Evolutionary conservation across 1,139 yeast species (phyloP), one percentile per base, ranked within the genome.

Genomic region (Arxiozyma bovina): DNA sequence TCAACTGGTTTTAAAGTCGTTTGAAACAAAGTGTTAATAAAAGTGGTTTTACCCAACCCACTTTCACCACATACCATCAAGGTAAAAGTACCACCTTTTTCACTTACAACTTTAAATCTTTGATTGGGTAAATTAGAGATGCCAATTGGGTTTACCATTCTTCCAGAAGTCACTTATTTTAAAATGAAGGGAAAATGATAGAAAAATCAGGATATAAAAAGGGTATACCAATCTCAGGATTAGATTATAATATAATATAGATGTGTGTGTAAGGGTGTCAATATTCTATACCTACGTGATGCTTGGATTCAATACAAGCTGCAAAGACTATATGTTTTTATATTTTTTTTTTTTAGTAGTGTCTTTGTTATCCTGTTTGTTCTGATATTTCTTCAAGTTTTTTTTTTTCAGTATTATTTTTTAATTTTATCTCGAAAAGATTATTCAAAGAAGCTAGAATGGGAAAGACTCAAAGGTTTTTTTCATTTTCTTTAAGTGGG

Each of bases 21-120:
- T 68, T 85, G 93, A 72, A 93, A 90, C 56, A 93, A 76, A 4
- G 99, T 93, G 77, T 93, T 93, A 71, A 93, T 78, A 65, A 91
- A 93, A 0, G 99, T 93, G 46, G 97, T 89, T 71, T 93, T 85
- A 58, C 97, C 98, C 53, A 90, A 77, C 6, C 98, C 98, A 55
- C 93, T 84, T 73, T 91, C 98, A 64, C 99, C 99, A 50, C 95
- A 94, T 47, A 93, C 85, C 97, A 93, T 89, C 61, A 93, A 65
- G 53, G 97, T 93, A 76, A 91, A 87, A 25, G 86, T 80, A 56
- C 96, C 91, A 48, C 98, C 99, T 61, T 84, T 79, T 63, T 87
- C 86, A 61, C 95, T 86, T 54, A 91, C 90, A 63, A 89, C 85
- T 71, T 89, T 91, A 75, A 88, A 89, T 85, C 94, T 80, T 76